These are phyloP conservation scores for Pisolithus orientalis DNA, from an alignment of 768 basidiomycete species.

Conservation along the genomic window DNA sequence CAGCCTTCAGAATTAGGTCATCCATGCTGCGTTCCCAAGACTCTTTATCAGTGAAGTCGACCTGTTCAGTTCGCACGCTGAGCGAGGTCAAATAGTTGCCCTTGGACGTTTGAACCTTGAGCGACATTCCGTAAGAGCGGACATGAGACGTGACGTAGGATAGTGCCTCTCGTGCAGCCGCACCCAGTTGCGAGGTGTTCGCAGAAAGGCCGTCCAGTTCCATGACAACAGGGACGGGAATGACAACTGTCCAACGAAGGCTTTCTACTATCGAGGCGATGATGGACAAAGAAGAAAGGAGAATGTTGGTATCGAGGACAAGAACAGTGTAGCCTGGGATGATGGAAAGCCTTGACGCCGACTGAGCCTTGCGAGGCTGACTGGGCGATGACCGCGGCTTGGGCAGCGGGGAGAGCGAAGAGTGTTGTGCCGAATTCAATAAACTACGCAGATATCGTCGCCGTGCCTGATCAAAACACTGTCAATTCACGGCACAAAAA, in stretches of 20 bases:
- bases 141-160: constrained; percentile 70
- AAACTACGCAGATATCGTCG: constrained; percentile 67
- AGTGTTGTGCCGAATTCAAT: constrained; percentile 41
- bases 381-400: constrained; percentile 25
- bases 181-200: constrained; percentile 61
- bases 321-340: constrained; percentile 85
- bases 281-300: constrained; percentile 74
- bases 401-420: constrained; percentile 16
- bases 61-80: constrained; percentile 74
- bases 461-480: constrained; percentile 45
- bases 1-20: constrained; percentile 88
- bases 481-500: neutral
- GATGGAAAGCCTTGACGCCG: constrained; percentile 45
- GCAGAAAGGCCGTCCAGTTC: constrained; percentile 88
- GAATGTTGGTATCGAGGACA: constrained; percentile 92
- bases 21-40: constrained; percentile 80
- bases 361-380: constrained; percentile 22
- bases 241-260: constrained; percentile 77
- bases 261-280: constrained; percentile 75
- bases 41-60: constrained; percentile 55
- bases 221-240: constrained; percentile 94
- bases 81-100: constrained; percentile 90
- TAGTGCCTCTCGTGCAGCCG: constrained; percentile 68
- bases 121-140: constrained; percentile 62
- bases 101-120: constrained; percentile 93